These are phyloP conservation scores for Mitragyna speciosa DNA, from an alignment of 257 asterid species.

Conservation along the genomic window DNA sequence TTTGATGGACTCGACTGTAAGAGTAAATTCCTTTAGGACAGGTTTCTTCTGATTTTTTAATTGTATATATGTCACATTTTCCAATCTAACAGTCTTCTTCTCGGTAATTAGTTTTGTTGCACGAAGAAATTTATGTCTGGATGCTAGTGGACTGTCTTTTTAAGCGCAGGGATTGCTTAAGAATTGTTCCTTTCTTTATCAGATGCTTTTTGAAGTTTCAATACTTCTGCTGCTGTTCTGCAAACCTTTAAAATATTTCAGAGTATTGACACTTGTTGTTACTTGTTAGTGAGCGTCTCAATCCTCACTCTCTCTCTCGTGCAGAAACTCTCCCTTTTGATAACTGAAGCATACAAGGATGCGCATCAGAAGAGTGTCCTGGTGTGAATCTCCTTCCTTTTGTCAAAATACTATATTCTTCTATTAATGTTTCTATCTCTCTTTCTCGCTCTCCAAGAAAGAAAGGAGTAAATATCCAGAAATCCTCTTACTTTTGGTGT, in stretches of 20 bases:
- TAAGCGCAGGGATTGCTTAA: background rate
- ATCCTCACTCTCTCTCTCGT: background rate
- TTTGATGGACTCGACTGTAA: background rate
- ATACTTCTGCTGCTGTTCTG: background rate
- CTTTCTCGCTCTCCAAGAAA: background rate
- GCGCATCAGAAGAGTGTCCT: conserved; percentile 90
- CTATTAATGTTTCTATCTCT: background rate
- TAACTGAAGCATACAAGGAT: conserved; percentile 87
- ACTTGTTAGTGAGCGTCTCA: background rate
- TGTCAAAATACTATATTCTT: background rate
- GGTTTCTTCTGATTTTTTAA: background rate
- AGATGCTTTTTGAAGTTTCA: background rate
- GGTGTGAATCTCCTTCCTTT: conserved; percentile 41
- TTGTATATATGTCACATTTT: background rate
- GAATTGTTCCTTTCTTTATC: no score
- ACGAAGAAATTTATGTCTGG: no score
- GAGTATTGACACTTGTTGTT: background rate
- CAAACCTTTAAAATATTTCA: background rate
- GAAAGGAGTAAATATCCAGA: background rate
- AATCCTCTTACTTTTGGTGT: background rate
- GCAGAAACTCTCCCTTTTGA: conserved; percentile 78
- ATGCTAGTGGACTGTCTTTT: no score
- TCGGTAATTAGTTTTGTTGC: background rate
- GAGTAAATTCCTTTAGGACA: background rate
- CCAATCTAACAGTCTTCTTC: background rate